Conservation (phyloP, 306 rosid species). For the Glycyrrhiza uralensis region DNA sequence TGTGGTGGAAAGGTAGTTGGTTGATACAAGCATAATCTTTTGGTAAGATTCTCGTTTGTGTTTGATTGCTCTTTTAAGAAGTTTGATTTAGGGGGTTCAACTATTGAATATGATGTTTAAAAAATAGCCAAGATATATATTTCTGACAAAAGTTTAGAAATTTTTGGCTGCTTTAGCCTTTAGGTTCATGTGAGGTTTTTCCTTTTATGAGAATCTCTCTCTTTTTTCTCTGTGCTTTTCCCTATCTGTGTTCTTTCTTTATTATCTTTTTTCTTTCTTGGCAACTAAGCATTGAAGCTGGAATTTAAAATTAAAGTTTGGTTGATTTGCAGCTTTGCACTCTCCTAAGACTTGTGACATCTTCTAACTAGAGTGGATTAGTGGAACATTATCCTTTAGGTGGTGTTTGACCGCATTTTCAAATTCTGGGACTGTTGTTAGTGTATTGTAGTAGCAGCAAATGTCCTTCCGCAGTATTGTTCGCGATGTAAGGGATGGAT, state of each 20-base stretch:
- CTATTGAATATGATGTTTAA: constrained; percentile 15
- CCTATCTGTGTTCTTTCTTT: constrained; percentile 27
- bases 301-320: constrained; percentile 35
- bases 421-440: constrained; percentile 30
- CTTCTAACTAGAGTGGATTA: constrained; percentile 18
- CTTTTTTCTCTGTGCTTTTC: constrained; percentile 57
- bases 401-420: neutral
- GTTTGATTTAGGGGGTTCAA: constrained; percentile 21
- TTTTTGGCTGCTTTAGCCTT: constrained; percentile 54
- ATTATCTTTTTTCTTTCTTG: constrained; percentile 35
- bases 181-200: constrained; percentile 51
- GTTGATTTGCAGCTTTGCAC: constrained; percentile 47
- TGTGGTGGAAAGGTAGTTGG: neutral
- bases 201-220: constrained; percentile 53
- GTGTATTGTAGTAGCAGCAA: constrained; percentile 32
- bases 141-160: constrained; percentile 43
- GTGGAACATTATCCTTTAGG: neutral
- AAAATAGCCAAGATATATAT: constrained; percentile 40
- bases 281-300: constrained; percentile 29
- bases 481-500: constrained; percentile 81
- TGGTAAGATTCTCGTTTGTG: constrained; percentile 14
- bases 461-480: constrained; percentile 91
- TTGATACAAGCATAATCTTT: constrained; percentile 20
- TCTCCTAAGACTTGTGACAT: constrained; percentile 12
- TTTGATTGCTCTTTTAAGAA: constrained; percentile 14